Conservation (phyloP, 768 basidiomycete species). For the Leccinum rimulosum region DNA sequence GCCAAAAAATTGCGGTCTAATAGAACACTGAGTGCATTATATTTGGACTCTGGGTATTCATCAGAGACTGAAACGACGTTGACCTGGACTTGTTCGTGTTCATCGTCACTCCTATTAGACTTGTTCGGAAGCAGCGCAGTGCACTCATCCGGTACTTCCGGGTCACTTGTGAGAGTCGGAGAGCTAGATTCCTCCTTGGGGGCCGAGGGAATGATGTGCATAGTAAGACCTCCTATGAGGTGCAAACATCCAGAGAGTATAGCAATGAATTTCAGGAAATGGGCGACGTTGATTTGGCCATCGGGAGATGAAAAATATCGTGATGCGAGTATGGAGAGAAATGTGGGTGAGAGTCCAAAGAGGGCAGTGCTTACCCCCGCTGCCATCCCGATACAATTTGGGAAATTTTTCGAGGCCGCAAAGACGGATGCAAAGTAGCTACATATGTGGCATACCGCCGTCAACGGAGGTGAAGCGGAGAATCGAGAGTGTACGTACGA, state of each 20-base stretch:
- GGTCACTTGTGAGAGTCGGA: conserved; percentile 4
- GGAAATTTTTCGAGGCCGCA: conserved; percentile 70
- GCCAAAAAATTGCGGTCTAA: conserved; percentile 63
- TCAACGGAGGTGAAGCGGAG: conserved; percentile 4
- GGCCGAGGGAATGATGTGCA: conserved; percentile 27
- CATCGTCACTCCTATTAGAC: conserved; percentile 11
- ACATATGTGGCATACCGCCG: neutral
- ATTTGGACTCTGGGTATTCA: conserved; percentile 15
- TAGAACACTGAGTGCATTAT: conserved; percentile 43
- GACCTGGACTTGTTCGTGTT: conserved; percentile 14
- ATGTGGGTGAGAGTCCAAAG: conserved; percentile 80
- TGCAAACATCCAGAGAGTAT: conserved; percentile 52
- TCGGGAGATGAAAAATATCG: conserved; percentile 51
- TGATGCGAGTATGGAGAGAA: conserved; percentile 65
- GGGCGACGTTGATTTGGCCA: conserved; percentile 45
- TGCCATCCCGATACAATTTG: conserved; percentile 60
- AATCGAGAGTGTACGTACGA: conserved; percentile 48
- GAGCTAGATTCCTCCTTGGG: conserved; percentile 5
- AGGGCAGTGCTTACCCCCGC: conserved; percentile 67
- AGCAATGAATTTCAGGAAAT: conserved; percentile 58
- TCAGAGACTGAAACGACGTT: conserved; percentile 25
- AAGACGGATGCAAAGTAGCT: conserved; percentile 75
- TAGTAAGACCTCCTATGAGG: conserved; percentile 48
- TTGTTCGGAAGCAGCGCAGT: conserved; percentile 31
- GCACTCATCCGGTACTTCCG: conserved; percentile 27